Evolutionary conservation across 345 rosid genomes (phyloP), one percentile per base, ranked within the genome.

Genomic region (Pugionium dolabratum): DNA sequence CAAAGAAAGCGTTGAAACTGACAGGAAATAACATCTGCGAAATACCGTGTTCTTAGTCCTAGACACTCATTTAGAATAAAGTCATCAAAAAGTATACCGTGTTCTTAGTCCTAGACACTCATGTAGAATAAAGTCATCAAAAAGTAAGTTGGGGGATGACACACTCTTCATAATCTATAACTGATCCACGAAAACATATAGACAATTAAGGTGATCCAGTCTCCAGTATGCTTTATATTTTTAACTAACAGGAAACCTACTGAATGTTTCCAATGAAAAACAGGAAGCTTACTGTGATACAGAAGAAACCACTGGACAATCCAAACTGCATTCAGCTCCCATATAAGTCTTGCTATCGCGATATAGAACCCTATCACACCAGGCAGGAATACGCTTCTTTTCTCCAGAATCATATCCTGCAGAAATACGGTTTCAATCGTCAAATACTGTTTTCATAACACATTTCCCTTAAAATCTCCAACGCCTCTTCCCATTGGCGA

Each of bases 361-460:
- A 67, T 79, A 88, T 59, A 88, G 62, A 73, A 88, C 79, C 79
- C 96, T 79, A 44, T 88, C 96, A 63, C 96, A 88, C 96, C 96
- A 88, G 47, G 96, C 96, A 65, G 96, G 96, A 70, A 88, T 77
- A 0, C 96, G 90, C 64, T 79, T 18, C 18, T 88, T 88, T 82
- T 88, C 92, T 58, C 96, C 92, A 44, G 96, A 79, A 75, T 88
- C 96, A 62, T 88, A 88, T 47, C 90, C 96, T 89, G 81, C 36
- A 59, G 1, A 59, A 52, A 35, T 25, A 67, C 36, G 52, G 40
- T 35, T 66, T 35, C 59, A 6, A 60, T 32, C 6, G 52, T 41
- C 54, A 58, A 35, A 33, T 46, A 25, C 6, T 4, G 40, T 63
- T 57, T 53, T 11, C 10, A 48, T 1, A 67, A 40, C 30, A 9